A percentile compares a stretch with the other conserved stretches of the same genome.
These are phyloP conservation scores for Fragilaria radians DNA, from an alignment of 108 stramenopile species.

Conservation along the genomic window DNA sequence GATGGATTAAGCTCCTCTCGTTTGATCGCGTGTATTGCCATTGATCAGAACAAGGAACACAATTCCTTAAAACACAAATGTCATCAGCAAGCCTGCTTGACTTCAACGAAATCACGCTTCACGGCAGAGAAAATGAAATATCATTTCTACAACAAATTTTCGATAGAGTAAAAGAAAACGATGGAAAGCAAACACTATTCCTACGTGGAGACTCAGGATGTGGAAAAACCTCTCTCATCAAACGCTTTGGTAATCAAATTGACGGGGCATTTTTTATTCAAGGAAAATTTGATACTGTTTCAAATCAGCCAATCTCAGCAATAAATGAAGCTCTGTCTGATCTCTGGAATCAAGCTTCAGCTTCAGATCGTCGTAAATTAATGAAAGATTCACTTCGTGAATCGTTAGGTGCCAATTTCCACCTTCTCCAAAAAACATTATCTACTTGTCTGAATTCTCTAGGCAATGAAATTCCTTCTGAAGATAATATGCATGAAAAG, in stretches of 20 bases:
- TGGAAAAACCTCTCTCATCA: neutral
- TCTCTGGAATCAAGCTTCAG: constrained; percentile 1
- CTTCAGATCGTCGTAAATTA: neutral
- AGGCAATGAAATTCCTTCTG: neutral
- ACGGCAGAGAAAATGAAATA: neutral
- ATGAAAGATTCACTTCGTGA: neutral
- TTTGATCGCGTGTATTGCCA: too few relatives aligned
- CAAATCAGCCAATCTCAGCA: neutral
- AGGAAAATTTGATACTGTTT: neutral
- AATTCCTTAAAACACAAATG: too few relatives aligned
- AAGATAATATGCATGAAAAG: neutral
- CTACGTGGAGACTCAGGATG: neutral
- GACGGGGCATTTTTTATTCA: neutral
- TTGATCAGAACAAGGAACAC: too few relatives aligned
- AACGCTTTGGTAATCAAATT: neutral
- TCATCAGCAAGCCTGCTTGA: too few relatives aligned
- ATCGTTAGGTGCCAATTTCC: neutral
- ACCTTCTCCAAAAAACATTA: neutral
- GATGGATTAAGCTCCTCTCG: too few relatives aligned
- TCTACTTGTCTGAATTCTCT: too few relatives aligned
- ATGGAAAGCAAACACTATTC: neutral
- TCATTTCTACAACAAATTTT: neutral
- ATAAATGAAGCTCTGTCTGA: neutral
- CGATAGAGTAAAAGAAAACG: neutral
- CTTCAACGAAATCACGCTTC: neutral